Conservation (phyloP, 371 early-diverging fungal species). For the Chytridiales sp. region DNA sequence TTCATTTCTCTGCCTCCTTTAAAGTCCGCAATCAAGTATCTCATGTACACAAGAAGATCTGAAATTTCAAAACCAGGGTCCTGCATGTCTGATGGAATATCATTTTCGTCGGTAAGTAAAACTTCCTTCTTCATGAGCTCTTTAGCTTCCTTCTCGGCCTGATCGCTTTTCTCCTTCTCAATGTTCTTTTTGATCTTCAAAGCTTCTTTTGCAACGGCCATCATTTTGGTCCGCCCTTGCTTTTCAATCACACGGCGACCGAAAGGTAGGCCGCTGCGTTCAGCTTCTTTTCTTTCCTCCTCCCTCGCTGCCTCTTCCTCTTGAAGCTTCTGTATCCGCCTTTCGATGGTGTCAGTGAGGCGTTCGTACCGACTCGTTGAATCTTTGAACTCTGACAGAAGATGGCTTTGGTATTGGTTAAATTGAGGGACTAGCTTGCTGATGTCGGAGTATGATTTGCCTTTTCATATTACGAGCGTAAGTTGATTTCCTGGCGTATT, state of each 20-base stretch:
- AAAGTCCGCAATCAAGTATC: constrained; percentile 24
- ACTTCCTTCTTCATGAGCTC: constrained; percentile 11
- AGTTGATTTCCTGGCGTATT: neutral
- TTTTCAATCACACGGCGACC: neutral
- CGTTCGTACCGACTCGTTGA: constrained; percentile 41
- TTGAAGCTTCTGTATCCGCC: constrained; percentile 3
- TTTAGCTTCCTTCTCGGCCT: constrained; percentile 17
- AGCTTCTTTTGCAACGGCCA: constrained; percentile 24
- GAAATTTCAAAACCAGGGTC: constrained; percentile 37
- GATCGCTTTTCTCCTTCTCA: constrained; percentile 25
- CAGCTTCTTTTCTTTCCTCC: constrained; percentile 36
- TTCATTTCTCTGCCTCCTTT: constrained; percentile 30
- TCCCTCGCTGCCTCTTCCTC: constrained; percentile 23
- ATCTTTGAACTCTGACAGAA: constrained; percentile 42
- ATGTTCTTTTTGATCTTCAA: constrained; percentile 20
- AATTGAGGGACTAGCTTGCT: constrained; percentile 30
- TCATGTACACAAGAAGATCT: constrained; percentile 44
- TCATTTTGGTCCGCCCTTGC: constrained; percentile 10
- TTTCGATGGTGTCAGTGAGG: constrained; percentile 28
- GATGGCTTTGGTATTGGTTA: constrained; percentile 30
- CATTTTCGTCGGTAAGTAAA: constrained; percentile 20
- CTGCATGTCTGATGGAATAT: constrained; percentile 7
- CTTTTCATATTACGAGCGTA: constrained; percentile 14
- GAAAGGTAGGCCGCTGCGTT: constrained; percentile 31
- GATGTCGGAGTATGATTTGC: constrained; percentile 37